A percentile compares a stretch with the other conserved stretches of the same genome.
phyloP scores from a whole-genome alignment of 768 basidiomycete species.

The Trametes maxima region DNA sequence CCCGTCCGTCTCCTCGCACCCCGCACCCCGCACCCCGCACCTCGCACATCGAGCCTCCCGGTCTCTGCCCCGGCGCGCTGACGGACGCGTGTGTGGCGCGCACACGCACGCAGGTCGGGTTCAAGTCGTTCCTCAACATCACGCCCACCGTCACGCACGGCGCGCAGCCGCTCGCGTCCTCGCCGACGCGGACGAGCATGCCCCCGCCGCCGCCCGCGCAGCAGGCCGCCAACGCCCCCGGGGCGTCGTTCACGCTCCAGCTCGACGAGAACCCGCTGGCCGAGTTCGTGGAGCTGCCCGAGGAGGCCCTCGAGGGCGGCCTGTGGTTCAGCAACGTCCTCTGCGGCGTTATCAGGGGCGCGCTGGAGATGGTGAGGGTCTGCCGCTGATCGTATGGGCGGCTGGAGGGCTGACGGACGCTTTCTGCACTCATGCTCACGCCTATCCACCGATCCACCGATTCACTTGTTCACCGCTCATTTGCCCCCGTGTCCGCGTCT shows the following conservation, averaged over 20 bases:
- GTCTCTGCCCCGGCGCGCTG: too few relatives aligned
- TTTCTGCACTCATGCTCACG: too few relatives aligned
- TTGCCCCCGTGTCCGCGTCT: too few relatives aligned
- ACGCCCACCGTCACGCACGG: slow-evolving; percentile 80
- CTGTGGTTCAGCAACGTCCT: slow-evolving; percentile 97
- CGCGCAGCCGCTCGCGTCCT: slow-evolving; percentile 49
- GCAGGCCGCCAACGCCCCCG: slow-evolving; percentile 43
- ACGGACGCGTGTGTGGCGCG: neutral
- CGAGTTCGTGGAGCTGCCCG: slow-evolving; percentile 96
- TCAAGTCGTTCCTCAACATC: slow-evolving; percentile 96
- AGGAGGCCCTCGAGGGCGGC: slow-evolving; percentile 89
- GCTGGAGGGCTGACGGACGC: neutral
- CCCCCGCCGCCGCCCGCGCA: slow-evolving; percentile 42
- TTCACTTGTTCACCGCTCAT: too few relatives aligned
- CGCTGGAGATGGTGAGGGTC: slow-evolving; percentile 86
- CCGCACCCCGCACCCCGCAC: too few relatives aligned
- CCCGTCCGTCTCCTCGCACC: too few relatives aligned
- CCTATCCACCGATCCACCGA: too few relatives aligned
- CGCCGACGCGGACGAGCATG: slow-evolving; percentile 40
- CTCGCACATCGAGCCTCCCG: neutral
- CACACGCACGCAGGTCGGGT: slow-evolving; percentile 76
- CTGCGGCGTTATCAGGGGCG: slow-evolving; percentile 90
- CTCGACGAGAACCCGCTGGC: slow-evolving; percentile 96
- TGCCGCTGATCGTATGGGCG: neutral
- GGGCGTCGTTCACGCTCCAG: slow-evolving; percentile 76